Evolutionary conservation across 2,329 filamentous ascomycete genomes (phyloP).

Genomic region (Aspergillus sp.): DNA sequence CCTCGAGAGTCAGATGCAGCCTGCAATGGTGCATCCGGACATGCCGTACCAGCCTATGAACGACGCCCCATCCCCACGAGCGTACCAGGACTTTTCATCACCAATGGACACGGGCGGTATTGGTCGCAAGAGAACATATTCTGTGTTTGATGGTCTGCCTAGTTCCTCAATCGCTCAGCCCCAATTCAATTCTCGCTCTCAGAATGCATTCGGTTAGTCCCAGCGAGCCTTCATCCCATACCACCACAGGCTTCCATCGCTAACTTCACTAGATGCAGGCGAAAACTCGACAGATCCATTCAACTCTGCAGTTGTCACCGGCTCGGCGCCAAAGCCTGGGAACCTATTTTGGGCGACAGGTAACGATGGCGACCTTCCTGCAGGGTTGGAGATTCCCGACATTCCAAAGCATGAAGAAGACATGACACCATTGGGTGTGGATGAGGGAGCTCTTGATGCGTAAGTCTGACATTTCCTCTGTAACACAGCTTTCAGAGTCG

Average conservation of each 20-base stretch:
- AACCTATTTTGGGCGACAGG: slow-evolving; percentile 42
- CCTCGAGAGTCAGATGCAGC: slow-evolving; percentile 73
- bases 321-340: slow-evolving; percentile 33
- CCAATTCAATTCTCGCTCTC: slow-evolving; percentile 36
- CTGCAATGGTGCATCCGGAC: slow-evolving; percentile 39
- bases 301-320: slow-evolving; percentile 38
- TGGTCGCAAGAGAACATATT: slow-evolving; percentile 51
- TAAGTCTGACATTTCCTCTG: slow-evolving; percentile 23
- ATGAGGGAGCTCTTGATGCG: slow-evolving; percentile 42
- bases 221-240: neutral
- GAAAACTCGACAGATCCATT: slow-evolving; percentile 33
- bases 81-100: slow-evolving; percentile 55
- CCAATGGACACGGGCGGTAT: slow-evolving; percentile 45
- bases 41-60: slow-evolving; percentile 46
- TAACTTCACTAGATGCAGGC: slow-evolving; percentile 21
- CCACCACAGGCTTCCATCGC: neutral
- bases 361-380: slow-evolving; percentile 33
- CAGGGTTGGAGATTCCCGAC: slow-evolving; percentile 33
- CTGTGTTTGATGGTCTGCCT: slow-evolving; percentile 48
- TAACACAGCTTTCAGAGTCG: neutral
- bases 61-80: slow-evolving; percentile 41
- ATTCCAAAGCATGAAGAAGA: slow-evolving; percentile 35
- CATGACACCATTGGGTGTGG: slow-evolving; percentile 36
- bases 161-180: slow-evolving; percentile 43
- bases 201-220: slow-evolving; percentile 35